phyloP scores from a whole-genome alignment of 2,329 filamentous ascomycete species.

The Xylaria sp. region DNA sequence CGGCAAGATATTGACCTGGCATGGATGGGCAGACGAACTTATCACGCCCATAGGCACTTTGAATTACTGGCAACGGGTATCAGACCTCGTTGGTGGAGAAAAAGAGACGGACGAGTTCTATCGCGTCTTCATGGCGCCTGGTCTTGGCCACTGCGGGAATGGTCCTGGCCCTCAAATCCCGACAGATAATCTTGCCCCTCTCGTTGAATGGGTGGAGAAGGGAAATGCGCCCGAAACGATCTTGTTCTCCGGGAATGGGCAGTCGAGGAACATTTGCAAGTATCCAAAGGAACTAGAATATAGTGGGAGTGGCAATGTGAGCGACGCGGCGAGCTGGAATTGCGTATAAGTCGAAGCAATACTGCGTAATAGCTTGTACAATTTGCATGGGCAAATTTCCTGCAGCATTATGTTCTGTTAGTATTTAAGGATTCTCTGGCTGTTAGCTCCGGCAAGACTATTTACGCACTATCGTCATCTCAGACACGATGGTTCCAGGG shows the following conservation, averaged over 20 bases:
- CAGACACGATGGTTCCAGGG: too few species aligned
- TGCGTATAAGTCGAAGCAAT: slow-evolving; percentile 32
- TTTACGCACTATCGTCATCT: too few species aligned
- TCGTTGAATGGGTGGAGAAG: slow-evolving; percentile 44
- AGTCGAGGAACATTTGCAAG: slow-evolving; percentile 39
- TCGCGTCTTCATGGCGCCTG: slow-evolving; percentile 62
- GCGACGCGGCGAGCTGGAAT: slow-evolving; percentile 39
- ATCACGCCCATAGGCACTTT: slow-evolving; percentile 50
- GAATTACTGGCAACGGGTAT: slow-evolving; percentile 51
- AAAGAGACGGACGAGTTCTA: slow-evolving; percentile 59
- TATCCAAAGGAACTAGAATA: slow-evolving; percentile 39
- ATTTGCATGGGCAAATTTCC: too few species aligned
- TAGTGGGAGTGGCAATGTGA: slow-evolving; percentile 36
- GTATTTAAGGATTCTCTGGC: too few species aligned
- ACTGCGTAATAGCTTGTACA: too few species aligned
- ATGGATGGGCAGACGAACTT: slow-evolving; percentile 55
- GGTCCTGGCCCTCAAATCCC: slow-evolving; percentile 53
- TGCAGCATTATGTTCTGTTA: too few species aligned
- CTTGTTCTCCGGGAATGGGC: slow-evolving; percentile 35
- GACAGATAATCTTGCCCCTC: slow-evolving; percentile 34
- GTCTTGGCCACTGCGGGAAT: slow-evolving; percentile 62
- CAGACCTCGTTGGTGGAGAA: slow-evolving; percentile 35
- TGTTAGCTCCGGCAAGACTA: too few species aligned
- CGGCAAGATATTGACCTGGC: slow-evolving; percentile 57
- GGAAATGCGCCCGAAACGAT: slow-evolving; percentile 41